Conservation (phyloP, 1,284 basidiomycete genomes). For the Cerrena zonata region DNA sequence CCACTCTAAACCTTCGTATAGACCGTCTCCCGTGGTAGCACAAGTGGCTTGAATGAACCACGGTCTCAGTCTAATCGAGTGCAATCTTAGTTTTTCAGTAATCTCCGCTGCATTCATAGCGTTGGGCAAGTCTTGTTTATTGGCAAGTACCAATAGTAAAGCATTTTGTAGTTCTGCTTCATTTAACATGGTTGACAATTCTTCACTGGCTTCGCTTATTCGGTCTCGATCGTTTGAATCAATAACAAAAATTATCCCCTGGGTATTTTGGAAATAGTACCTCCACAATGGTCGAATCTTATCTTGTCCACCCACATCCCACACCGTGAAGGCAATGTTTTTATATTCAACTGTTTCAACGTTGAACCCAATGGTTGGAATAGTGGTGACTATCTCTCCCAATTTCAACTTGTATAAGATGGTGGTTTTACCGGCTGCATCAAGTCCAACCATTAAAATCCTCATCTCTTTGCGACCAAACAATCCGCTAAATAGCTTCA, state of each 20-base stretch:
- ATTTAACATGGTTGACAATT: conserved; percentile 99
- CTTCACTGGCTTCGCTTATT: conserved; percentile 97
- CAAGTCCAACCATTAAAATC: conserved; percentile 79
- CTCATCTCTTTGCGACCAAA: too few relatives aligned
- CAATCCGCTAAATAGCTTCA: too few relatives aligned
- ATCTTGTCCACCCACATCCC: conserved; percentile 86
- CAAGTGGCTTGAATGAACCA: conserved; percentile 99
- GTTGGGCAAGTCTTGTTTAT: conserved; percentile 98
- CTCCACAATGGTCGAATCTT: conserved; percentile 93
- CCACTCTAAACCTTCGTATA: conserved; percentile 98
- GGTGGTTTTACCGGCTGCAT: conserved; percentile 96
- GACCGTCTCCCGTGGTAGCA: conserved; percentile 96
- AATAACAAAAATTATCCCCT: conserved; percentile 99
- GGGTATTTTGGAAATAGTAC: conserved; percentile 99
- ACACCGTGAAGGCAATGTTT: conserved; percentile 88
- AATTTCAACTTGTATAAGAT: conserved; percentile 98
- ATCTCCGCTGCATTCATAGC: conserved; percentile 99
- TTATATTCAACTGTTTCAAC: conserved; percentile 94
- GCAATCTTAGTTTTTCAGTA: conserved; percentile 98
- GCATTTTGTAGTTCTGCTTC: conserved; percentile 99
- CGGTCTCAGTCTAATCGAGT: conserved; percentile 91
- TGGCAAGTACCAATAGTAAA: conserved; percentile 96
- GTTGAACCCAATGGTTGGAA: conserved; percentile 98
- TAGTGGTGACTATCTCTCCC: conserved; percentile 98
- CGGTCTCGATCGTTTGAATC: conserved; percentile 99